Evolutionary conservation across 257 asterid species (phyloP), one percentile per base, ranked within the genome.

Genomic region (Euphrasia confusa): DNA sequence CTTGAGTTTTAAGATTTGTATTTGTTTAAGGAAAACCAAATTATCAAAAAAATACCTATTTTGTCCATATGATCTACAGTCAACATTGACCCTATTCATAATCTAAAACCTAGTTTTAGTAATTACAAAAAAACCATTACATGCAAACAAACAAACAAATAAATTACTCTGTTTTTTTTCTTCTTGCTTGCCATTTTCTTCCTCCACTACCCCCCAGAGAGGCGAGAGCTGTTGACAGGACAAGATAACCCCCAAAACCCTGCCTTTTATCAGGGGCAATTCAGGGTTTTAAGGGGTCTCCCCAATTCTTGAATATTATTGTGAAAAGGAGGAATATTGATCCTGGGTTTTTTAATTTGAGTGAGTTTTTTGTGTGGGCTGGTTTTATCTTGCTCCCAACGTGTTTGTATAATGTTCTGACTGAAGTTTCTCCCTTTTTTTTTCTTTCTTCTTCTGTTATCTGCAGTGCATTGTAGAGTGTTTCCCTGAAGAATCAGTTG

Each of bases 1-100:
- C 78, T 77, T 66, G 72, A 72, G 76, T 65, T 71, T 69, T 67
- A 72, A 75, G 78, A 72, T 59, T 70, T 65, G 50, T 35, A 72
- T 72, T 68, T 65, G 74, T 45, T 54, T 71, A 71, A 56, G 54
- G 37, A 53, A 55, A 45, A 68, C 62, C 72, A 32, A 54, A 39
- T 62, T 58, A 11, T 5, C 53, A 30, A 1, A 5, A 40, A 65
- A 63, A n/a, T 53, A 58, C 65, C 53, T 18, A 30, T 28, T 65
- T 67, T 70, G 62, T 70, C 74, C 58, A 61, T 65, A 17, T 54
- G 61, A 58, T 69, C 33, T 27, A 56, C 11, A 48, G 84, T 73
- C 82, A 76, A 76, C 4, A 47, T 71, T 78, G 78, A 71, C 56
- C 12, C 71, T 28, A 69, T 64, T 66, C 72, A 64, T 63, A 63